Percentiles rank a stretch among this genome's conserved stretches.
These are phyloP conservation scores for Nakazawaea ambrosiae DNA, from an alignment of 805 yeast species.

Conservation along the genomic window DNA sequence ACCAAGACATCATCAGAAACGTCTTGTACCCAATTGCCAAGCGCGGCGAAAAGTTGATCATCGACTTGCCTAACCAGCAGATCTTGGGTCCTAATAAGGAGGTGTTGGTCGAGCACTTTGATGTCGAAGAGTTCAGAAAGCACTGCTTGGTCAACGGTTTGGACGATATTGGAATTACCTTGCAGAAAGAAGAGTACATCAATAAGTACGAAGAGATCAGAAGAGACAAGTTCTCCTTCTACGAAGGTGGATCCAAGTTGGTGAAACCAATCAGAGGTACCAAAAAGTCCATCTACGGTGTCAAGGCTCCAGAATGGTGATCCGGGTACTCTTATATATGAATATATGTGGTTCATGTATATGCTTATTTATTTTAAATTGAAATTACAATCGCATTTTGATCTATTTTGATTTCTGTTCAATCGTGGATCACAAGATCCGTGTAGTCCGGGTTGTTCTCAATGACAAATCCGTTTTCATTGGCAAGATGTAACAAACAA, in stretches of 20 bases:
- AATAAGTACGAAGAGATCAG: constrained; percentile 68
- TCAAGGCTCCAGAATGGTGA: constrained; percentile 72
- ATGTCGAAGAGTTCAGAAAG: constrained; percentile 86
- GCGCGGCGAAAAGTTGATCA: constrained; percentile 61
- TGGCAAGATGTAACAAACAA: constrained; percentile 42
- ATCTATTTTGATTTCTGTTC: neutral
- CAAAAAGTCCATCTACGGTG: constrained; percentile 61
- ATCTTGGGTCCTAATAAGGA: constrained; percentile 63
- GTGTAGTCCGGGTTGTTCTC: constrained; percentile 26
- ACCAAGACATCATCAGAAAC: constrained; percentile 62
- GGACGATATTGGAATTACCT: constrained; percentile 93
- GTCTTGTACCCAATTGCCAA: constrained; percentile 78
- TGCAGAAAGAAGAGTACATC: constrained; percentile 81
- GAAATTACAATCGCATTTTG: too few species aligned
- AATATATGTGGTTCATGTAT: too few species aligned
- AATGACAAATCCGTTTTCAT: constrained; percentile 37
- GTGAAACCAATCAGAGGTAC: constrained; percentile 59
- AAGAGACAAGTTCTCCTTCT: constrained; percentile 77
- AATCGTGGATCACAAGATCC: constrained; percentile 26
- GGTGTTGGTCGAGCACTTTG: constrained; percentile 75
- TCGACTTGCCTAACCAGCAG: constrained; percentile 84
- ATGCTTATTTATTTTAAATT: too few species aligned
- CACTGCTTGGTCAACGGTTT: constrained; percentile 92
- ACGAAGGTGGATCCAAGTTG: constrained; percentile 79
- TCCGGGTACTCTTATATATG: neutral